These are phyloP conservation scores for Poa annua DNA, from an alignment of 176 grass and related monocot genomes.

Conservation along the genomic window DNA sequence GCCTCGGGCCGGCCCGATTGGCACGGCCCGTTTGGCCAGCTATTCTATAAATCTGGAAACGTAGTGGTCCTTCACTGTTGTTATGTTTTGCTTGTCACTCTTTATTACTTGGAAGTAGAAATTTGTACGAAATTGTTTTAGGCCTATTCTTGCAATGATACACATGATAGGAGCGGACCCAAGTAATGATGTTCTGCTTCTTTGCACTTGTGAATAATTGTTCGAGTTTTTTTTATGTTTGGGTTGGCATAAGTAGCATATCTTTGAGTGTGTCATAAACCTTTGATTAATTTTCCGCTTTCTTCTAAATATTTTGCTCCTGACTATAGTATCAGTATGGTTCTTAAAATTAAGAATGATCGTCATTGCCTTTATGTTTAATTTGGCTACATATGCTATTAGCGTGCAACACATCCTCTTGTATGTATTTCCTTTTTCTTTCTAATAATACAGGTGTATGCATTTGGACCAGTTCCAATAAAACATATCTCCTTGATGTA, in stretches of 20 bases:
- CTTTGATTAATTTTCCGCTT: neutral
- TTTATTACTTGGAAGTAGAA: neutral
- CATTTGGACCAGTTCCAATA: constrained; percentile 81
- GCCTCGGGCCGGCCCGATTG: too few species aligned
- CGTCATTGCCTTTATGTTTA: neutral
- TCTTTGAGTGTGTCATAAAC: neutral
- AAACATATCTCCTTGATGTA: constrained; percentile 90
- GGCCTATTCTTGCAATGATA: neutral
- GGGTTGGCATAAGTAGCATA: too few species aligned
- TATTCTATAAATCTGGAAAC: neutral
- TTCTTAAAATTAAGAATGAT: neutral
- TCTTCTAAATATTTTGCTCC: neutral
- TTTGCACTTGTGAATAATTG: too few species aligned
- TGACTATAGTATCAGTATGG: neutral
- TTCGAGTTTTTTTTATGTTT: too few species aligned
- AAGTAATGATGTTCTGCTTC: neutral
- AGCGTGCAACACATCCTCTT: neutral
- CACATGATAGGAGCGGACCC: neutral
- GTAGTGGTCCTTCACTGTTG: neutral
- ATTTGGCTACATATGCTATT: neutral
- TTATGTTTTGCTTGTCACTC: neutral
- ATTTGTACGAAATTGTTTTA: neutral
- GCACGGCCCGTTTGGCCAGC: too few species aligned
- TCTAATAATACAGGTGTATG: constrained; percentile 61
- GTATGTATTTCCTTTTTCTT: neutral